A percentile compares a stretch with the other conserved stretches of the same genome.
phyloP scores from a whole-genome alignment of 2,329 filamentous ascomycete genomes.

The Tolypocladium amazonense region DNA sequence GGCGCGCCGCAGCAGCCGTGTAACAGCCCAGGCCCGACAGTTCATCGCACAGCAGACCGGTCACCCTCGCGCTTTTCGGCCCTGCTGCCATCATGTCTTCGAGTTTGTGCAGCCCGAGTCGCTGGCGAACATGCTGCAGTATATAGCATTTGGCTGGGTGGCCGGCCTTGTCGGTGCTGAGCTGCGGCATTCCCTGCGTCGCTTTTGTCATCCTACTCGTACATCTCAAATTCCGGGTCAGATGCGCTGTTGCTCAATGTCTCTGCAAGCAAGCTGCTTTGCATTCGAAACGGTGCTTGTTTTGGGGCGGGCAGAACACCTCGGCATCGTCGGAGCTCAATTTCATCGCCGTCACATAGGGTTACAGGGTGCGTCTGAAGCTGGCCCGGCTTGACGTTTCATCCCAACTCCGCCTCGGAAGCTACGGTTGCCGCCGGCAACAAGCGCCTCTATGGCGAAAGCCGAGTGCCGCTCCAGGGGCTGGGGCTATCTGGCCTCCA shows the following conservation, averaged over 20 bases:
- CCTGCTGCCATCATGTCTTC: background rate
- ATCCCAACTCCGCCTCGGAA: background rate
- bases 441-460: background rate
- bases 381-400: background rate
- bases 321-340: background rate
- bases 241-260: background rate
- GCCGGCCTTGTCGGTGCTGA: background rate
- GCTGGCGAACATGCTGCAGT: background rate
- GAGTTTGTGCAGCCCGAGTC: background rate
- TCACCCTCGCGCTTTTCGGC: background rate
- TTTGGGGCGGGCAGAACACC: background rate
- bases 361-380: background rate
- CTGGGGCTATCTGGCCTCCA: conserved; percentile 19
- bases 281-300: background rate
- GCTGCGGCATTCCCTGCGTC: background rate
- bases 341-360: background rate
- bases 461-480: conserved; percentile 9
- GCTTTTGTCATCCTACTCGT: background rate
- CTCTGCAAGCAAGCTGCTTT: background rate
- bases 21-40: conserved; percentile 6
- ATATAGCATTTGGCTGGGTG: background rate
- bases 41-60: conserved; percentile 1
- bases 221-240: background rate
- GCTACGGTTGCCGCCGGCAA: background rate
- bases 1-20: conserved; percentile 20